These are phyloP conservation scores for Vigna mungo DNA, from an alignment of 306 rosid genomes.

Conservation along the genomic window DNA sequence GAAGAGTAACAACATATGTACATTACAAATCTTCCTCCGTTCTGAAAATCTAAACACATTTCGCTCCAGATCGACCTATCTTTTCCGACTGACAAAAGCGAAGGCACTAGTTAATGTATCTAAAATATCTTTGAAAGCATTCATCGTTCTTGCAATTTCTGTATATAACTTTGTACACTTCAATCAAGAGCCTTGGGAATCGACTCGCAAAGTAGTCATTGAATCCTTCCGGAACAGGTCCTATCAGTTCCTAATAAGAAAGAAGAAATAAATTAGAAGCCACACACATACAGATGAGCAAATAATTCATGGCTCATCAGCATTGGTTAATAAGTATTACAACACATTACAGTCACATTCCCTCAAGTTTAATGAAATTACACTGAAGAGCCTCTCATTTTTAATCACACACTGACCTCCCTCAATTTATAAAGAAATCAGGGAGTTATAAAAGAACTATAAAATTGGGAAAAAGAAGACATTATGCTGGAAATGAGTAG, in stretches of 20 bases:
- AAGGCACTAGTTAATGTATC: conserved; percentile 39
- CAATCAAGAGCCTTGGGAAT: conserved; percentile 65
- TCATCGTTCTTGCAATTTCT: conserved; percentile 57
- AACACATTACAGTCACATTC: neutral
- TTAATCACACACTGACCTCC: neutral
- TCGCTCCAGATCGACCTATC: neutral
- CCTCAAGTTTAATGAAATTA: neutral
- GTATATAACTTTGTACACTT: conserved; percentile 59
- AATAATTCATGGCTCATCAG: too few relatives aligned
- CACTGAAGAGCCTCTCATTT: neutral
- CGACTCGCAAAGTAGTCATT: conserved; percentile 63
- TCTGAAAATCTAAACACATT: neutral
- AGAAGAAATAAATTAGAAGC: neutral
- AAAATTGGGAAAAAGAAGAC: neutral
- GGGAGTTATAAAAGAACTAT: neutral
- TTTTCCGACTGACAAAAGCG: neutral
- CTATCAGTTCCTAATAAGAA: conserved; percentile 48
- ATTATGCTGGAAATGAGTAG: neutral
- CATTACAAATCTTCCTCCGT: neutral
- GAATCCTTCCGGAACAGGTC: conserved; percentile 62
- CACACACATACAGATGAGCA: neutral
- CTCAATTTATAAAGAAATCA: neutral
- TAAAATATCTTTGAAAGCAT: conserved; percentile 57
- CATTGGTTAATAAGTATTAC: neutral
- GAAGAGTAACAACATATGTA: neutral